A percentile compares a stretch with the other conserved stretches of the same genome.
These are phyloP conservation scores for Rhododendron simsii DNA, from an alignment of 148 eudicot species.

Conservation along the genomic window DNA sequence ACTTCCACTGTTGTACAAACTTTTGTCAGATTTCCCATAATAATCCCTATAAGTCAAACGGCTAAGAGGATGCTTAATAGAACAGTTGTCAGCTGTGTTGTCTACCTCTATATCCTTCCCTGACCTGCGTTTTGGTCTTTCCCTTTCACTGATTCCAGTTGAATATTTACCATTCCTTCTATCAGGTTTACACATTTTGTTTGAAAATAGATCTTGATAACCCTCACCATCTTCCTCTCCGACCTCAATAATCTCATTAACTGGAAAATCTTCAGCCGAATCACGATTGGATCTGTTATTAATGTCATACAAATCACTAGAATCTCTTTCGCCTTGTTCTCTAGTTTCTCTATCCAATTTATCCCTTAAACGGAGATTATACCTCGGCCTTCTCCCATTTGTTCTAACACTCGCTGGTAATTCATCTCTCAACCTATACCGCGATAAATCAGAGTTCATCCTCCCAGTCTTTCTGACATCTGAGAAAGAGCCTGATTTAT, in stretches of 20 bases:
- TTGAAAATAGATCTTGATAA: conserved; percentile 28
- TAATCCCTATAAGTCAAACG: not conserved
- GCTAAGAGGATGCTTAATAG: conserved; percentile 7
- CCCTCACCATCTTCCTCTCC: conserved; percentile 12
- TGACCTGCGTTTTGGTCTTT: not conserved
- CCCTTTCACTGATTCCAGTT: conserved; percentile 11
- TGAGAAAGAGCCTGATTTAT: conserved; percentile 9
- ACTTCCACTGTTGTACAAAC: not conserved
- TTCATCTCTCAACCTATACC: conserved; percentile 13
- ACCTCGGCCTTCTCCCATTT: conserved; percentile 15
- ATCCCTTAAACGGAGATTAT: conserved; percentile 12
- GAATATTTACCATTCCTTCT: conserved; percentile 10
- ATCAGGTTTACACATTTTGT: conserved; percentile 16
- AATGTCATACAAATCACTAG: conserved; percentile 10
- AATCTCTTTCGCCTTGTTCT: conserved; percentile 16
- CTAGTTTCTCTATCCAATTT: conserved; percentile 12
- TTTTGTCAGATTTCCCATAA: conserved; percentile 10
- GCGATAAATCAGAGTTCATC: conserved; percentile 29
- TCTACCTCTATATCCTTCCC: conserved; percentile 17
- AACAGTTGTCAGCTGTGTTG: conserved; percentile 2
- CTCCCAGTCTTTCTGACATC: conserved; percentile 26
- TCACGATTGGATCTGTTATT: conserved; percentile 3
- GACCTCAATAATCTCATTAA: conserved; percentile 23
- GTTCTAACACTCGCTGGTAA: conserved; percentile 15
- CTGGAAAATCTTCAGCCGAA: conserved; percentile 4